A percentile compares a stretch with the other conserved stretches of the same genome.
Evolutionary conservation across 495 filamentous ascomycete species (phyloP).

Genomic region (Neurospora sp.): DNA sequence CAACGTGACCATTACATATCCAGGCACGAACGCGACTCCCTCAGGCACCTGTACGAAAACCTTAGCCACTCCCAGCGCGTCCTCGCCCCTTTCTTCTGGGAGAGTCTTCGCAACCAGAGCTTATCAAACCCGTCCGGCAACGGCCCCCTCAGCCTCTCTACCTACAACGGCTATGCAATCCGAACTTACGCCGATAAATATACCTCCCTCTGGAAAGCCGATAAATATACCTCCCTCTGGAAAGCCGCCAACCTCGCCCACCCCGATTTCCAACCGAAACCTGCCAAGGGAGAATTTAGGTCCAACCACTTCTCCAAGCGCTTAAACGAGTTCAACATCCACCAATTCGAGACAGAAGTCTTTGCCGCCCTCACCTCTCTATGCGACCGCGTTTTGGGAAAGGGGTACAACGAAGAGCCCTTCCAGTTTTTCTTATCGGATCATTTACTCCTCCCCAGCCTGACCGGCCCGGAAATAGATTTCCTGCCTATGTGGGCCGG

Average conservation of each 20-base stretch:
- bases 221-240: neutral
- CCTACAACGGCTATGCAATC: neutral
- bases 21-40: neutral
- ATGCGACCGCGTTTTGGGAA: neutral
- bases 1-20: constrained; percentile 26
- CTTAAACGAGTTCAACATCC: neutral
- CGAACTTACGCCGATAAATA: neutral
- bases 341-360: neutral
- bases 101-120: neutral
- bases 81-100: constrained; percentile 28
- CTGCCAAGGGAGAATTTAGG: neutral
- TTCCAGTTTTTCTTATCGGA: constrained; percentile 19
- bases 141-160: neutral
- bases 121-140: neutral
- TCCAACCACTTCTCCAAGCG: neutral
- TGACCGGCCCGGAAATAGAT: constrained; percentile 29
- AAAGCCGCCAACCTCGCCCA: neutral
- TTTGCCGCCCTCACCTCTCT: neutral
- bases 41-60: constrained; percentile 6
- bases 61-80: constrained; percentile 18
- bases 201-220: neutral
- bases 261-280: neutral
- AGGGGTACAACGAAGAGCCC: neutral
- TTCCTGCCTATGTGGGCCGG: constrained; percentile 39
- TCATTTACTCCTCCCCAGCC: constrained; percentile 19